Conservation (phyloP, 805 yeast species). For the Dipodascus albidus region DNA sequence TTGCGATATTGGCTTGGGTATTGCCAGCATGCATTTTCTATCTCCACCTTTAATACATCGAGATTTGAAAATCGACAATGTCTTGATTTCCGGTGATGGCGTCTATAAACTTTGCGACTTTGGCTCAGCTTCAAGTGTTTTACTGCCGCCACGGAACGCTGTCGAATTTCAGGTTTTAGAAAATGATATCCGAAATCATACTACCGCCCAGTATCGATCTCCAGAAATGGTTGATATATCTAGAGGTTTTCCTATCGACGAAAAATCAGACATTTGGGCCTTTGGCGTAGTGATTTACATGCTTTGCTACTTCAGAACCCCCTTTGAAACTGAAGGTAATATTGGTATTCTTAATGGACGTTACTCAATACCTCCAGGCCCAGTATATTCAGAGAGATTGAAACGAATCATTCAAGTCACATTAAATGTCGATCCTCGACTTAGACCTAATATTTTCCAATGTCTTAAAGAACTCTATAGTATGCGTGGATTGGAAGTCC, state of each 20-base stretch:
- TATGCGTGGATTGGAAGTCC: constrained; percentile 44
- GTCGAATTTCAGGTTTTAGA: constrained; percentile 66
- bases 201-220: constrained; percentile 90
- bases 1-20: constrained; percentile 69
- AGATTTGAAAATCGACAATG: constrained; percentile 91
- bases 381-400: constrained; percentile 58
- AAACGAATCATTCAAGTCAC: constrained; percentile 66
- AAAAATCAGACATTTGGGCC: constrained; percentile 95
- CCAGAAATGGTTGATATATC: constrained; percentile 95
- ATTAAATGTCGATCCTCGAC: constrained; percentile 71
- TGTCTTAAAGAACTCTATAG: constrained; percentile 53
- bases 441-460: constrained; percentile 82
- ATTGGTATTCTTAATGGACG: constrained; percentile 78
- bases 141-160: constrained; percentile 64
- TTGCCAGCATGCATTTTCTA: constrained; percentile 73
- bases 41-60: constrained; percentile 69
- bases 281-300: constrained; percentile 85
- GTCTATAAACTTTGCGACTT: constrained; percentile 84
- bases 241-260: constrained; percentile 75
- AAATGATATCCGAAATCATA: constrained; percentile 77
- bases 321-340: constrained; percentile 78
- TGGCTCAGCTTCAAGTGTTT: constrained; percentile 70
- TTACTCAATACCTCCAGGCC: constrained; percentile 61
- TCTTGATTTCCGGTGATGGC: constrained; percentile 55
- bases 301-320: constrained; percentile 85